Base-by-base conservation (phyloP, 1,284 basidiomycete species). In the Rhizoctonia solani region DNA sequence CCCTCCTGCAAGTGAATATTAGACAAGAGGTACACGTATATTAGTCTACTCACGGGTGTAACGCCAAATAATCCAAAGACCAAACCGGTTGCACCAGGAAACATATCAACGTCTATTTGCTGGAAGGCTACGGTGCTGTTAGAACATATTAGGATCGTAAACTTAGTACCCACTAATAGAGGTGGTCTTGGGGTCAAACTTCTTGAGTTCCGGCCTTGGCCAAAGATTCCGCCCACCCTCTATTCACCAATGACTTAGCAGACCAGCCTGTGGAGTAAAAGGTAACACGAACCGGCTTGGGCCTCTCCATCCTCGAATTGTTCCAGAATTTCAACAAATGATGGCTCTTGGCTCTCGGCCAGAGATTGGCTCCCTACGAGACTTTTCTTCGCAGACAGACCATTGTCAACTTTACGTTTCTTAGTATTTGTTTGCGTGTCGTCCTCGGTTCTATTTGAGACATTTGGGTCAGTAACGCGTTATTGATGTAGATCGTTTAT, bases 31-130 rank as follows among this genome's bases (percentile, higher is more conserved):
- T 21, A 9, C 34, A 27, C 16, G 46, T 13, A 49, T 44, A 39
- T 66, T n/a, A n/a, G n/a, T n/a, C 54, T 14, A 69, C 75, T 41
- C 67, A 89, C 92, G 79, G 93, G 81, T 1, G 93, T 97, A 3
- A 97, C 90, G 50, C 95, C 95, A 76, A 89, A 98, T 79, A 97
- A 86, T 42, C 92, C 82, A 34, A 97, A 73, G 52, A 81, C 82
- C 0, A 76, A 71, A 68, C 89, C 87, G 2, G 81, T 81, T 1
- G 86, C 80, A 39, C 44, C 61, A 9, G 49, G 50, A 19, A 65
- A 65, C 69, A 92, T 87, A 71, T 95, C 92, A 9, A 98, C 83
- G 71, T 98, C 95, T 68, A 95, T 95, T 76, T 98, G 95, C 75
- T 98, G 95, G 73, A 98, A 97, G 16, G 89, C 90, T 92, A 68